Evolutionary conservation across 768 basidiomycete genomes (phyloP), one percentile per base, ranked within the genome.

Genomic region (Leccinum fibrillosum): DNA sequence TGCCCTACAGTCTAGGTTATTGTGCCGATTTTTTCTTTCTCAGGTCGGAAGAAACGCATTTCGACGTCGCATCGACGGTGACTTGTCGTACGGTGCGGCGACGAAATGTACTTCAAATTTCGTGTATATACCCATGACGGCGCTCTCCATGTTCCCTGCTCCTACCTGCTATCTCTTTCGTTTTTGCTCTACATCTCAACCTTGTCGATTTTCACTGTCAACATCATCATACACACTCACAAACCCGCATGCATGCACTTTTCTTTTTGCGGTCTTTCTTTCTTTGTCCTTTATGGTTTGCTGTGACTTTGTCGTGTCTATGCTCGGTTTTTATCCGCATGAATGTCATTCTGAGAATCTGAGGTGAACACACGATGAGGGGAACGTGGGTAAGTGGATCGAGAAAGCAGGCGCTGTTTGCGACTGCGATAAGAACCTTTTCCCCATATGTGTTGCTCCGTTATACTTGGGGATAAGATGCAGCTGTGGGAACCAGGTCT

Each of bases 41-140:
- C 49, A 54, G 59, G 57, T 60, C 42, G 67, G 58, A 64, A 67
- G 53, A 60, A 49, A 55, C 37, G 37, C 58, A 52, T 44, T 47
- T 61, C 56, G 52, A 66, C 58, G 54, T 37, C 26, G 57, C 66
- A 55, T 57, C 19, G 47, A 37, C 32, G 57, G 59, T 47, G 30
- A 58, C 30, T 52, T 37, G 53, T 52, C 47, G 55, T 48, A 52
- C 51, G 55, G 57, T 52, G 49, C 28, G 32, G 32, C 52, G 48
- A 56, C 53, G 30, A 55, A 15, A 49, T 30, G 19, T 49, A 34
- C 45, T 52, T 52, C 50, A 53, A 39, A 28, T 51, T 61, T 49
- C 56, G 32, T 62, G 23, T 62, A 56, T 64, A 68, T 67, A 68
- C 62, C 68, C 65, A 1, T 21, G 19, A 25, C 52, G 56, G 44